Conservation (phyloP, 768 basidiomycete genomes). For the Lactarius hatsudake region DNA sequence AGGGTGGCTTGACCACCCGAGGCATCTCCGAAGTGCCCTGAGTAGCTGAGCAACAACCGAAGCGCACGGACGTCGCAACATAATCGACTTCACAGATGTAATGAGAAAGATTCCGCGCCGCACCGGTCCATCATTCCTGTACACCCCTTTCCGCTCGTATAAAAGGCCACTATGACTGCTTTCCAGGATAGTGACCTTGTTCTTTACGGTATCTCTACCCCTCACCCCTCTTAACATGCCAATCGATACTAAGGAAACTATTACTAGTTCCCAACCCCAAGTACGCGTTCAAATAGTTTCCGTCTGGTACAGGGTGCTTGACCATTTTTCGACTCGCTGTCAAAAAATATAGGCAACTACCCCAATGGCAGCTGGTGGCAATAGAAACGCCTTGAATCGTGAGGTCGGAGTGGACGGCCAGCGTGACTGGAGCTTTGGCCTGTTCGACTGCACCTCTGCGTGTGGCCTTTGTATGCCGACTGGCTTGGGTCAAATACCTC, state of each 20-base stretch:
- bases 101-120: no score
- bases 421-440: slow-evolving; percentile 36
- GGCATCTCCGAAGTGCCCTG: no score
- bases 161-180: no score
- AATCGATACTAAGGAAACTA: neutral
- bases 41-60: no score
- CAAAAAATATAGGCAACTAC: neutral
- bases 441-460: slow-evolving; percentile 29
- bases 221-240: neutral
- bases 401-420: slow-evolving; percentile 31
- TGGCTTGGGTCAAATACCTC: neutral
- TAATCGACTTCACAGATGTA: no score
- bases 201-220: neutral
- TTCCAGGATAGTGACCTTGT: no score
- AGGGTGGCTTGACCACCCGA: no score
- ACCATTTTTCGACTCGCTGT: neutral
- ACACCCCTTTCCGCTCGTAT: no score
- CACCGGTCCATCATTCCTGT: no score
- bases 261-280: neutral
- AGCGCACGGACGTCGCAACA: no score
- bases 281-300: neutral
- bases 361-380: slow-evolving; percentile 17
- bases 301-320: neutral
- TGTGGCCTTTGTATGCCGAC: slow-evolving; percentile 31
- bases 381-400: slow-evolving; percentile 30